Conservation (phyloP, 225 moss, liverwort and hornwort species). For the Bryoerythrophyllum caledonicum region DNA sequence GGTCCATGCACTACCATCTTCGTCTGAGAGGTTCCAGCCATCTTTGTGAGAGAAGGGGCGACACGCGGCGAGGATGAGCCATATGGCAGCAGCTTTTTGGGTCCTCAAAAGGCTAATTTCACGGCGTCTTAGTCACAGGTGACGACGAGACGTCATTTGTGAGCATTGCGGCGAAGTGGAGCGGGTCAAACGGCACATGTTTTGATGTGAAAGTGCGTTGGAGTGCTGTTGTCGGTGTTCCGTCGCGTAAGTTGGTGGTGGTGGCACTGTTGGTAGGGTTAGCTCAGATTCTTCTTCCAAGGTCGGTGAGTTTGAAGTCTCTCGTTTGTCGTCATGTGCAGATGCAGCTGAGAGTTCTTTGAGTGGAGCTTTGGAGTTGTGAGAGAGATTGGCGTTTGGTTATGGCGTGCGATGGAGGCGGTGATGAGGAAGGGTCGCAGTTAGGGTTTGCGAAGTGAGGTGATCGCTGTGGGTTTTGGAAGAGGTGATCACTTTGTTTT, state of each 20-base stretch:
- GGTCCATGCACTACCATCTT: no score
- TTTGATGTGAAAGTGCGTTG: no score
- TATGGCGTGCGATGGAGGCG: constrained; percentile 24
- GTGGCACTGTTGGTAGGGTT: constrained; percentile 14
- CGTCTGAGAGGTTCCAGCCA: no score
- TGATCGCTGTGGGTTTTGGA: background rate
- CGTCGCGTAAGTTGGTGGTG: background rate
- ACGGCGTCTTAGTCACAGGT: background rate
- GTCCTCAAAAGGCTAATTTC: background rate
- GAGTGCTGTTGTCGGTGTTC: no score
- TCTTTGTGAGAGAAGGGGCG: background rate
- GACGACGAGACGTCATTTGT: background rate
- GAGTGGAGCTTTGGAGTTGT: background rate
- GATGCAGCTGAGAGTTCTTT: no score
- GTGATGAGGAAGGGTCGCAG: constrained; percentile 14
- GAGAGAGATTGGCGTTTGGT: background rate
- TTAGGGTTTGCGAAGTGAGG: constrained; percentile 25
- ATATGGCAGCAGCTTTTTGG: constrained; percentile 23
- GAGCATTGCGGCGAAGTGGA: no score
- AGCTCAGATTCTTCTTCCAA: background rate
- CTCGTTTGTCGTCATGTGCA: background rate
- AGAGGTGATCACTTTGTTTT: constrained; percentile 12
- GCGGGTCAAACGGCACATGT: no score
- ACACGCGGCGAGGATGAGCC: constrained; percentile 22
- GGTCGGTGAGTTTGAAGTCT: background rate